A percentile compares a stretch with the other conserved stretches of the same genome.
phyloP scores from a whole-genome alignment of 1,139 yeast species.

The Chernovozyma aurita region DNA sequence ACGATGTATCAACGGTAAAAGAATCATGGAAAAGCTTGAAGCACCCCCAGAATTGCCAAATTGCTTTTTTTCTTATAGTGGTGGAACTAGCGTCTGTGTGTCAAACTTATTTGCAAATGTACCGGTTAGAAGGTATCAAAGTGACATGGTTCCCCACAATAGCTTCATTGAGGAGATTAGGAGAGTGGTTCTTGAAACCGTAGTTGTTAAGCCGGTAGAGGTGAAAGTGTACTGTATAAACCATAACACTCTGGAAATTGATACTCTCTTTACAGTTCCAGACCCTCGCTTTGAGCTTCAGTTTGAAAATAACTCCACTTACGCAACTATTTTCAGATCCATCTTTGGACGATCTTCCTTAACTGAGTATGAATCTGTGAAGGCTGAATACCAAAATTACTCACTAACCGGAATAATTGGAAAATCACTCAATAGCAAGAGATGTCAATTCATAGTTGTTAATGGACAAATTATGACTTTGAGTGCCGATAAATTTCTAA shows the following conservation, averaged over 20 bases:
- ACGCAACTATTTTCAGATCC: slow-evolving; percentile 3
- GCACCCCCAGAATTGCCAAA: neutral
- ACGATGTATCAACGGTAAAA: neutral
- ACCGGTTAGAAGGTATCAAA: slow-evolving; percentile 52
- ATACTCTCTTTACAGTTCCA: too few relatives aligned
- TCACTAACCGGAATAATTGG: slow-evolving; percentile 29
- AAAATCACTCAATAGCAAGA: slow-evolving; percentile 11
- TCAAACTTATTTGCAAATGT: slow-evolving; percentile 46
- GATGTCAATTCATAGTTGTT: neutral
- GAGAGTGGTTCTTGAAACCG: slow-evolving; percentile 26
- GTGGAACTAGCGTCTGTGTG: neutral
- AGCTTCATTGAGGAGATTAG: slow-evolving; percentile 29
- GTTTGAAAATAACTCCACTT: too few relatives aligned
- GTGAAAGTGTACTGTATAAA: slow-evolving; percentile 15
- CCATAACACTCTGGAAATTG: neutral
- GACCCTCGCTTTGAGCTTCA: too few relatives aligned
- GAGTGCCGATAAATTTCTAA: too few relatives aligned
- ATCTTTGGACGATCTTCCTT: slow-evolving; percentile 17
- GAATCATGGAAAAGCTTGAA: neutral
- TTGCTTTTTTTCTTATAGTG: neutral
- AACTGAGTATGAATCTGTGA: slow-evolving; percentile 15
- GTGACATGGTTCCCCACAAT: slow-evolving; percentile 17
- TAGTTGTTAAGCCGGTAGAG: slow-evolving; percentile 23
- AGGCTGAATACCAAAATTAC: slow-evolving; percentile 19
- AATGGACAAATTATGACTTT: neutral